Percentiles rank a stretch among this genome's conserved stretches.
These are phyloP conservation scores for Lupinus albus DNA, from an alignment of 306 rosid genomes.

Conservation along the genomic window DNA sequence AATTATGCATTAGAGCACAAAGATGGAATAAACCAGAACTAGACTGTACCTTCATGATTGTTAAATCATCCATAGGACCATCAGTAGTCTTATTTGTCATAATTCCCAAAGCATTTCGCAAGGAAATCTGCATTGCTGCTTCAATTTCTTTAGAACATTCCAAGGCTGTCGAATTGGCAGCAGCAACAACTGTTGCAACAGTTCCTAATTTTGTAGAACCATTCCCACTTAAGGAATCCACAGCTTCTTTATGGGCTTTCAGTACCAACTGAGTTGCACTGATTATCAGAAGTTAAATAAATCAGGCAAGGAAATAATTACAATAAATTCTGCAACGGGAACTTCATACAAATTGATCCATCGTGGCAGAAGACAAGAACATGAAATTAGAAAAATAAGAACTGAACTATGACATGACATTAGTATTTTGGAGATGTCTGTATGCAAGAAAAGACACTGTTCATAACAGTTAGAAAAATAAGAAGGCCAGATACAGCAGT, in stretches of 20 bases:
- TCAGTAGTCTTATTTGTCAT: conserved; percentile 66
- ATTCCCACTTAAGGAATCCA: conserved; percentile 88
- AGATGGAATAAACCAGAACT: conserved; percentile 24
- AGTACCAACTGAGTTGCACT: conserved; percentile 95
- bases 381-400: background rate
- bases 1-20: conserved; percentile 22
- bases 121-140: conserved; percentile 96
- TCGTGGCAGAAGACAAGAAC: conserved; percentile 24
- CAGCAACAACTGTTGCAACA: conserved; percentile 96
- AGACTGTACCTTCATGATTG: conserved; percentile 88
- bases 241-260: conserved; percentile 97
- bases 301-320: conserved; percentile 36
- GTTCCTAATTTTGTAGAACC: conserved; percentile 94
- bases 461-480: conserved; percentile 8
- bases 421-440: background rate
- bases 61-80: conserved; percentile 93
- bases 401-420: conserved; percentile 2
- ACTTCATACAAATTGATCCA: conserved; percentile 10
- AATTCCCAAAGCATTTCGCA: conserved; percentile 88
- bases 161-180: conserved; percentile 89
- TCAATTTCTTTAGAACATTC: conserved; percentile 95
- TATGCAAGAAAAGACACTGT: conserved; percentile 1
- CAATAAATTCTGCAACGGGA: conserved; percentile 5
- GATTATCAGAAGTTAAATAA: conserved; percentile 30
- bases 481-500: conserved; percentile 7